phyloP scores from a whole-genome alignment of 208 protist genomes.

The Leishmania amazonensis region DNA sequence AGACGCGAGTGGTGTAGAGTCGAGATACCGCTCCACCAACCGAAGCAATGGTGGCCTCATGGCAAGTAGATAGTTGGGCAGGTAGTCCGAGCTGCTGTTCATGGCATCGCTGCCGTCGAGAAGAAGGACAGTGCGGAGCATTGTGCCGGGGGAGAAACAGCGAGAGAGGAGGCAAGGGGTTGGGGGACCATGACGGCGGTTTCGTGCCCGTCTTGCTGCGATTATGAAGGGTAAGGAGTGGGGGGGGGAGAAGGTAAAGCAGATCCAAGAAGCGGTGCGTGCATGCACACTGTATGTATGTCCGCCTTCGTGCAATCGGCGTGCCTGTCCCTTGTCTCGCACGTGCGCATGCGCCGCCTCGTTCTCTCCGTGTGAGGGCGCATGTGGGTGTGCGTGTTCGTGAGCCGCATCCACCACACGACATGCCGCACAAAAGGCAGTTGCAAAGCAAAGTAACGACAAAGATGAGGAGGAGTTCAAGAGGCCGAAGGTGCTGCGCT shows the following conservation, averaged over 20 bases:
- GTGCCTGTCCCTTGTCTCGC: not conserved
- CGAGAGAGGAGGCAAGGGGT: not conserved
- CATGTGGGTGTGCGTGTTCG: not conserved
- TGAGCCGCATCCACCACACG: not conserved
- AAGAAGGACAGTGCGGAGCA: conserved; percentile 82
- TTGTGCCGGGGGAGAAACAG: not conserved
- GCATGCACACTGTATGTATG: not conserved
- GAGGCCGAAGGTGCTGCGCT: not conserved
- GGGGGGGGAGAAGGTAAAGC: not conserved
- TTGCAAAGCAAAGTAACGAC: too few species aligned
- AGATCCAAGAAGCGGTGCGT: not conserved
- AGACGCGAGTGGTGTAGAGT: conserved; percentile 70
- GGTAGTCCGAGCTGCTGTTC: conserved; percentile 81
- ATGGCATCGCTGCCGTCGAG: conserved; percentile 87
- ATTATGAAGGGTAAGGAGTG: not conserved
- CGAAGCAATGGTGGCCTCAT: conserved; percentile 60
- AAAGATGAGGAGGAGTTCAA: not conserved
- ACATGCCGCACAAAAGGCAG: not conserved
- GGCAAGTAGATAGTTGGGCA: conserved; percentile 82
- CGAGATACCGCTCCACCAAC: conserved; percentile 65
- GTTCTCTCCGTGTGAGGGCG: not conserved
- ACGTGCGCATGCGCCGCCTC: not conserved
- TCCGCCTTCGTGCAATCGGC: not conserved
- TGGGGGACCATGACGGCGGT: not conserved
- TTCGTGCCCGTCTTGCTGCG: not conserved